A percentile compares a stretch with the other conserved stretches of the same genome.
phyloP scores from a whole-genome alignment of 352 stramenopile genomes.

The Saprolegnia diclina region DNA sequence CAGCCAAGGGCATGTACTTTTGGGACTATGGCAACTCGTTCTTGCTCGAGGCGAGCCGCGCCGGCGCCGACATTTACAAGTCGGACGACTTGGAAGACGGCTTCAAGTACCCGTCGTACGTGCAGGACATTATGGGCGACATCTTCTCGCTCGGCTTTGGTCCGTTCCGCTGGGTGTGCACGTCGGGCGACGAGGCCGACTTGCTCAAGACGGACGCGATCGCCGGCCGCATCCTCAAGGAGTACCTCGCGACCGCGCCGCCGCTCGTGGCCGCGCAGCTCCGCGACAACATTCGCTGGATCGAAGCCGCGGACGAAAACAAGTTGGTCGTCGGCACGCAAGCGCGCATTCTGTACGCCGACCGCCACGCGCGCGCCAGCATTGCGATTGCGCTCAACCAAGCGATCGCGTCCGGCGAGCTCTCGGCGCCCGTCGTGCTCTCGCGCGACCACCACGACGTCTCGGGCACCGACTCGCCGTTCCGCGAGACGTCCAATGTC shows the following conservation, averaged over 20 bases:
- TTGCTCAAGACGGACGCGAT: slow-evolving; percentile 75
- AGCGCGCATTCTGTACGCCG: slow-evolving; percentile 82
- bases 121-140: slow-evolving; percentile 89
- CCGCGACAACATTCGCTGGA: slow-evolving; percentile 81
- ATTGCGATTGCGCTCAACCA: slow-evolving; percentile 83
- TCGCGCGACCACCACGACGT: slow-evolving; percentile 87
- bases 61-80: slow-evolving; percentile 69
- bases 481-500: slow-evolving; percentile 87
- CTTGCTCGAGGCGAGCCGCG: slow-evolving; percentile 72
- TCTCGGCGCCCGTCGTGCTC: slow-evolving; percentile 71
- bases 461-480: slow-evolving; percentile 81
- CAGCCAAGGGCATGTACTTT: slow-evolving; percentile 75
- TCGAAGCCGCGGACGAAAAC: slow-evolving; percentile 78
- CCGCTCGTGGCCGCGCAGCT: slow-evolving; percentile 64
- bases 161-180: slow-evolving; percentile 87
- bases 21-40: slow-evolving; percentile 91
- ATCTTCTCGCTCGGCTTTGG: slow-evolving; percentile 88
- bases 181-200: slow-evolving; percentile 53
- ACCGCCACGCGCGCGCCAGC: slow-evolving; percentile 62
- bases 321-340: slow-evolving; percentile 84
- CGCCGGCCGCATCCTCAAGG: slow-evolving; percentile 54
- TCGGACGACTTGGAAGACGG: slow-evolving; percentile 48
- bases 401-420: slow-evolving; percentile 56
- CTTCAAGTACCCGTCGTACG: slow-evolving; percentile 86
- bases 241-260: slow-evolving; percentile 49